Conservation (phyloP, 2,329 filamentous ascomycete species). For the Trichoderma guizhouense region DNA sequence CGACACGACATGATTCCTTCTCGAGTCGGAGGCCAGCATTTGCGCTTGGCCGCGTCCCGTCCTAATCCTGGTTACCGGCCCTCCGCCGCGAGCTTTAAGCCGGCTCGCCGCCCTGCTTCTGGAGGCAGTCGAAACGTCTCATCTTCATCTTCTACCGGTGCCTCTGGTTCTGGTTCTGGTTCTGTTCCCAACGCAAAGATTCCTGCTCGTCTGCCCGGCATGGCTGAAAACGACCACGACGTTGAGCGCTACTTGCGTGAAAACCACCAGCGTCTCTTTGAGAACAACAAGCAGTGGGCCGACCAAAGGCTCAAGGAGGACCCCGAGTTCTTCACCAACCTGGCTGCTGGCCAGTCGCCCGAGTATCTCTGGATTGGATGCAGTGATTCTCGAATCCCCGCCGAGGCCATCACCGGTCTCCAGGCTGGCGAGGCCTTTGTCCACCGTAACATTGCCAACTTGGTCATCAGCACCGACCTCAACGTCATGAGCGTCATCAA, state of each 20-base stretch:
- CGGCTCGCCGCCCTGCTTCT: neutral
- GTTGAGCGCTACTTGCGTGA: constrained; percentile 56
- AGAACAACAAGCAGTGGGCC: constrained; percentile 66
- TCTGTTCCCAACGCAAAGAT: neutral
- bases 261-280: constrained; percentile 65
- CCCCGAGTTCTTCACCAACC: constrained; percentile 62
- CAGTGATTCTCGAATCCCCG: constrained; percentile 87
- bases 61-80: neutral
- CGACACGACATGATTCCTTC: constrained; percentile 8
- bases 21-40: constrained; percentile 13
- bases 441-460: constrained; percentile 64
- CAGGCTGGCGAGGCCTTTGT: constrained; percentile 90
- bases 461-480: constrained; percentile 63
- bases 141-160: constrained; percentile 6
- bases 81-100: neutral
- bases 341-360: constrained; percentile 62
- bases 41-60: constrained; percentile 9
- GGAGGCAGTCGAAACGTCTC: neutral
- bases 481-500: constrained; percentile 79
- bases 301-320: constrained; percentile 54
- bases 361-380: constrained; percentile 88
- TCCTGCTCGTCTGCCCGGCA: constrained; percentile 12
- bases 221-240: constrained; percentile 29
- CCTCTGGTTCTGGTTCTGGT: neutral
- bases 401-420: constrained; percentile 79